A percentile compares a stretch with the other conserved stretches of the same genome.
phyloP scores from a whole-genome alignment of 352 stramenopile species.

The Pythium vanterpoolii region DNA sequence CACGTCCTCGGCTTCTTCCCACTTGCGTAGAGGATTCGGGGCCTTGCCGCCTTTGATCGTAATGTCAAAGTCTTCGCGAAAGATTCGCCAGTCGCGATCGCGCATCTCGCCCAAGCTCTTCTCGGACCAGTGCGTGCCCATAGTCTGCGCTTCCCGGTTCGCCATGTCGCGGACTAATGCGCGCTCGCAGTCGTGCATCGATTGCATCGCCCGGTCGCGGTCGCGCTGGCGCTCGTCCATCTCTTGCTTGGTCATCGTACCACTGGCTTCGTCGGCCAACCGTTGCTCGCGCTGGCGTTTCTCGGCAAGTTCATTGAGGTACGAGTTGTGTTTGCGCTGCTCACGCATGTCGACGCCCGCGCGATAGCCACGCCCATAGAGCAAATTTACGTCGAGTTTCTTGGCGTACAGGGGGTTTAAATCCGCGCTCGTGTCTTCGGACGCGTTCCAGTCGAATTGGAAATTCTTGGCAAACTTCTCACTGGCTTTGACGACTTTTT shows the following conservation, averaged over 20 bases:
- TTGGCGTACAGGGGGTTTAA: constrained; percentile 91
- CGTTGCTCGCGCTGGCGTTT: constrained; percentile 86
- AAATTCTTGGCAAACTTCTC: constrained; percentile 94
- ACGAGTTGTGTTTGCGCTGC: constrained; percentile 90
- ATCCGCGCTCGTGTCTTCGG: constrained; percentile 89
- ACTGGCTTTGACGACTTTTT: constrained; percentile 89
- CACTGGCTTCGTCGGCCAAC: constrained; percentile 56
- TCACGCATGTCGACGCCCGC: constrained; percentile 92
- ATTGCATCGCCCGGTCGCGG: constrained; percentile 59
- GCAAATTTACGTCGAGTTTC: constrained; percentile 85
- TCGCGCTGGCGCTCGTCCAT: constrained; percentile 61
- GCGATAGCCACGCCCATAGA: constrained; percentile 91
- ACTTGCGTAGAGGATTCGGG: constrained; percentile 94
- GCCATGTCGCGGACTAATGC: constrained; percentile 65
- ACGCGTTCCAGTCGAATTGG: constrained; percentile 93
- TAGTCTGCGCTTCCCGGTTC: constrained; percentile 61
- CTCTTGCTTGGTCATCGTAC: constrained; percentile 56
- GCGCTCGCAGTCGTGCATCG: constrained; percentile 69
- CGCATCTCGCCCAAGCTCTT: constrained; percentile 95
- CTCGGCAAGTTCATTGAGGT: constrained; percentile 81
- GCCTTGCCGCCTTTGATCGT: constrained; percentile 86
- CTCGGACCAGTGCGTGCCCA: constrained; percentile 91
- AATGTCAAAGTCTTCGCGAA: constrained; percentile 99
- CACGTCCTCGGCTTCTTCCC: constrained; percentile 65
- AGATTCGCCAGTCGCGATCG: constrained; percentile 98